phyloP scores from a whole-genome alignment of 106 monocot species.

The Allium sativum region DNA sequence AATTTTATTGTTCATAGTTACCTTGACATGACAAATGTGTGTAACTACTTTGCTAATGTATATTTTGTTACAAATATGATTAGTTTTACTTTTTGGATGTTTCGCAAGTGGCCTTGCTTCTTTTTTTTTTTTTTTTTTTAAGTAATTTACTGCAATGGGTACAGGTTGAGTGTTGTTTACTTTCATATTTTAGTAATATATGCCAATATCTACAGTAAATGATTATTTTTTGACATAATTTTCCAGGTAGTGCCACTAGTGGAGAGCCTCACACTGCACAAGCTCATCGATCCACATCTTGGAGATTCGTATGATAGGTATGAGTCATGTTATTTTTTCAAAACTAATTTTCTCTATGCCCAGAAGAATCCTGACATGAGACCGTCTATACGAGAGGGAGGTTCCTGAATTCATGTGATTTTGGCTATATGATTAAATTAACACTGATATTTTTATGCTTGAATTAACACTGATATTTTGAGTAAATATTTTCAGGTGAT shows the following conservation, averaged over 20 bases:
- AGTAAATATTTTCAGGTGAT: neutral
- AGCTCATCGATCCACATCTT: slow-evolving; percentile 31
- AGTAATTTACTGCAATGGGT: slow-evolving; percentile 44
- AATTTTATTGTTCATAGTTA: too few relatives aligned
- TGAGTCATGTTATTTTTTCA: slow-evolving; percentile 27
- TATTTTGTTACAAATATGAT: too few relatives aligned
- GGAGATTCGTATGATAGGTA: slow-evolving; percentile 33
- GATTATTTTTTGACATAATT: neutral
- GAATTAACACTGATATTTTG: neutral
- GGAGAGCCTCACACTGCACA: slow-evolving; percentile 37
- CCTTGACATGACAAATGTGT: too few relatives aligned
- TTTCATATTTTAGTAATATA: too few relatives aligned
- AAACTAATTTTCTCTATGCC: slow-evolving; percentile 35
- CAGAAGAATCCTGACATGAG: slow-evolving; percentile 32
- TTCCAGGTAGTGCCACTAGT: slow-evolving; percentile 34
- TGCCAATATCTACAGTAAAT: too few relatives aligned
- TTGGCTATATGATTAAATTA: neutral
- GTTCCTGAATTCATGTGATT: too few relatives aligned
- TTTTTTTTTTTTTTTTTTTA: too few relatives aligned
- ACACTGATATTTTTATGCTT: too few relatives aligned
- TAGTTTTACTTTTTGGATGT: too few relatives aligned
- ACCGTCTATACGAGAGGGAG: slow-evolving; percentile 40
- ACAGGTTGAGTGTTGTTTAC: neutral
- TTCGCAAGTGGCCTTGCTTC: too few relatives aligned
- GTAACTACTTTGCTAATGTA: too few relatives aligned